Evolutionary conservation across 306 rosid genomes (phyloP), one percentile per base, ranked within the genome.

Genomic region (Malus orientalis): DNA sequence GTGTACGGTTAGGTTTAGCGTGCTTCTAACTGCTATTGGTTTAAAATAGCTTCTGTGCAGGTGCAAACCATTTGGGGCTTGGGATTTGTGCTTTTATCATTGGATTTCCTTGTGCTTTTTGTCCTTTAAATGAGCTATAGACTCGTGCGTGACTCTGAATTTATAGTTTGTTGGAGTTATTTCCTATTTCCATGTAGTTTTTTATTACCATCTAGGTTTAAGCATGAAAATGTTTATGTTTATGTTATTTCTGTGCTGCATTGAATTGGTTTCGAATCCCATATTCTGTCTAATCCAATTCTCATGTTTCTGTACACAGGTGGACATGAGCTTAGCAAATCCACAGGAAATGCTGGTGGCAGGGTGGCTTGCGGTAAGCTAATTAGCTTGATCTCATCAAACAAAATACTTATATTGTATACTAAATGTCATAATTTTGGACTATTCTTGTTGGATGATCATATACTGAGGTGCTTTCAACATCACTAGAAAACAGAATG

Each of bases 311-410:
- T 68, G 70, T 75, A 71, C 69, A 10, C 69, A 96, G 99, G 99
- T 74, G 98, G 98, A 44, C 98, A 96, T 27, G 99, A 96, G 86
- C 96, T 92, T 53, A 96, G 99, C 99, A 89, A 87, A 74, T 13
- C 83, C 58, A 92, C 99, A 16, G 99, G 99, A 87, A 96, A 96
- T 82, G 99, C 99, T 38, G 99, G 99, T 51, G 99, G 96, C 82
- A 82, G 99, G 76, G 55, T 86, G 32, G 99, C 99, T 70, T 96
- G 99, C 54, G 99, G 99, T 96, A 85, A 81, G 93, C 78, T 47
- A 33, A 59, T 66, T 14, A 20, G 53, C 20, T 9, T 45, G 1
- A 29, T 29, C 22, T 42, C 66, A 15, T 16, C 30, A 38, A 55
- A 40, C 30, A 66, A 20, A 78, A 65, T 54, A 38, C 11, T 13